Evolutionary conservation across 208 protist genomes (phyloP).

Genomic region (Leishmania gerbilli): DNA sequence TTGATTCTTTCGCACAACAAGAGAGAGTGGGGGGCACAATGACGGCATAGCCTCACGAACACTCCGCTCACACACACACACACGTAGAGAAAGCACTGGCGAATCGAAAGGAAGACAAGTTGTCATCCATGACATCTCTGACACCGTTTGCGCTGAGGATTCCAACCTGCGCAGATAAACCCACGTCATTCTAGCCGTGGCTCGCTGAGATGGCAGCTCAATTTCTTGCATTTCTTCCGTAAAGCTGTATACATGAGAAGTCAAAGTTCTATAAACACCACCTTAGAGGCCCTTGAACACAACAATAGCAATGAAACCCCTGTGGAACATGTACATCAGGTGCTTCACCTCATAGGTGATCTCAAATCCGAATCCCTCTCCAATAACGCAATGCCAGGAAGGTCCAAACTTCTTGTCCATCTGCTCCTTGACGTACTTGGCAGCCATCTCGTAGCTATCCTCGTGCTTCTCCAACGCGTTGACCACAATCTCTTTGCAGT

Average conservation of each 20-base stretch:
- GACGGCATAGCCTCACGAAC: slow-evolving; percentile 6
- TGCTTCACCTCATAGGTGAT: slow-evolving; percentile 95
- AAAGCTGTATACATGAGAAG: slow-evolving; percentile 15
- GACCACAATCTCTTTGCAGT: slow-evolving; percentile 94
- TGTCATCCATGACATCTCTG: neutral
- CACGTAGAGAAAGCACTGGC: neutral
- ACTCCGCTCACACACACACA: neutral
- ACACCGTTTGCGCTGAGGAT: neutral
- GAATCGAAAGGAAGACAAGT: slow-evolving; percentile 8
- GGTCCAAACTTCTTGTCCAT: slow-evolving; percentile 96
- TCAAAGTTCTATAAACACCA: slow-evolving; percentile 10
- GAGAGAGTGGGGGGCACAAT: slow-evolving; percentile 6
- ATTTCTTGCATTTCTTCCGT: slow-evolving; percentile 7
- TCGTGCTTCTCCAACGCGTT: slow-evolving; percentile 94
- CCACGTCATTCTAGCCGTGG: too few species aligned
- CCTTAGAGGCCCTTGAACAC: slow-evolving; percentile 93
- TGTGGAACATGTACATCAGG: slow-evolving; percentile 95
- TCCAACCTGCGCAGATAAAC: neutral
- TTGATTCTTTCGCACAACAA: neutral
- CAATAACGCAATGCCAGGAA: slow-evolving; percentile 95
- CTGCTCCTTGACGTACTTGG: slow-evolving; percentile 93
- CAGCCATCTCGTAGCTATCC: slow-evolving; percentile 93
- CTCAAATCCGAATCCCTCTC: slow-evolving; percentile 94
- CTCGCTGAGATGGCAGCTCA: neutral
- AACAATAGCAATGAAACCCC: slow-evolving; percentile 91